Evolutionary conservation across 1,284 basidiomycete genomes (phyloP), one percentile per base, ranked within the genome.

Genomic region (Anthracocystis walkeri): DNA sequence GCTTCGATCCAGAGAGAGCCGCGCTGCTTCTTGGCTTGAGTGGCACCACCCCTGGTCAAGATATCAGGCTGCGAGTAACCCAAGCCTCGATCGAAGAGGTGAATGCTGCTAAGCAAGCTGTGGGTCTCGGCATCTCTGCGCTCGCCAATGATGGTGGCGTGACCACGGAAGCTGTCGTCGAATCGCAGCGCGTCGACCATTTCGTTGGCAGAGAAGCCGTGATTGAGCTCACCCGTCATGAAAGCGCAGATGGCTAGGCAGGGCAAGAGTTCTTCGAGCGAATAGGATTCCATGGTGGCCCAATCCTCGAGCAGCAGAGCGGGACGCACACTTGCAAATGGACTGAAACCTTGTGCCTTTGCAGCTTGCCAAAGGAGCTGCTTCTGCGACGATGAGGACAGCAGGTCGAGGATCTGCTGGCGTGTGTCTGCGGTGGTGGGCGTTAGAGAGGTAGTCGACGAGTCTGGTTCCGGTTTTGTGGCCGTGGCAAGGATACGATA

Each of bases 41-140:
- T 23, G 38, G 40, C 25, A 10, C 58, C 50, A 2, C 58, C 42
- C 20, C 58, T 51, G 20, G 45, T 58, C 21, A 71, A 18, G 21
- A 70, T 58, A 51, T 71, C 64, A 10, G 73, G 73, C 52, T 66
- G 58, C 20, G 73, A 75, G 31, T 63, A 75, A 49, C 73, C 67
- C 7, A 70, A 60, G 10, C 73, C 73, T 18, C 74, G 74, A 51
- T 76, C 74, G 35, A 71, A 76, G 25, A 76, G 57, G 41, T 67
- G 55, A 42, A 76, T 72, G 14, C 48, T n/a, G 41, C 67, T 68
- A 25, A 72, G 67, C 74, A 72, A 55, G 44, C 40, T 53, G 41
- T 69, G 55, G 1, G 61, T 61, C 42, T 71, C 68, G 18, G 23
- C 48, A 20, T 75, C 72, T 46, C 72, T 57, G 14, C 40, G 35